Conservation (phyloP, 441 rosid genomes). For the Populus hybrid region DNA sequence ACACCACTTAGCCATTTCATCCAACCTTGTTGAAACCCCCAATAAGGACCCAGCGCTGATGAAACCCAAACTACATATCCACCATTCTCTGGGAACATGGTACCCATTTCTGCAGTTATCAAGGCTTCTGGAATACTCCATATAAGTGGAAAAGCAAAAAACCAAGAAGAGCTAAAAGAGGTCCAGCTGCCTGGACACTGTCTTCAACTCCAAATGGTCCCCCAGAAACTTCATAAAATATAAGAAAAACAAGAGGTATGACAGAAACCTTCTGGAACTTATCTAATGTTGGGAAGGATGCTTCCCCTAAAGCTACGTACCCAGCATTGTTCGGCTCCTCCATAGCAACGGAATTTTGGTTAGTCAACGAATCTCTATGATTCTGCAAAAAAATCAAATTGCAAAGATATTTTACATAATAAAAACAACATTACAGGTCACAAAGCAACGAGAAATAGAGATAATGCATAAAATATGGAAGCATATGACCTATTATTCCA, state of each 20-base stretch:
- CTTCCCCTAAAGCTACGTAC: conserved; percentile 36
- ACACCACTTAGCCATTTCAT: conserved; percentile 69
- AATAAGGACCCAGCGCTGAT: conserved; percentile 61
- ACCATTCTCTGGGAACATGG: conserved; percentile 66
- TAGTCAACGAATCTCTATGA: conserved; percentile 19
- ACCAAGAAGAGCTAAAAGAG: conserved; percentile 43
- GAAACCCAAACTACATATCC: conserved; percentile 80
- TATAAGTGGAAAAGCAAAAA: too few relatives aligned
- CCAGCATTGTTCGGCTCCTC: conserved; percentile 21
- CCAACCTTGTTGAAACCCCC: conserved; percentile 86
- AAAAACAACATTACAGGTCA: background rate
- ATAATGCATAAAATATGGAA: background rate
- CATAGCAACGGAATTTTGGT: conserved; percentile 26
- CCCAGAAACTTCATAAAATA: too few relatives aligned
- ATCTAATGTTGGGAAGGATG: conserved; percentile 30
- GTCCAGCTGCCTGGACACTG: conserved; percentile 67
- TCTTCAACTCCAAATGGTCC: conserved; percentile 69
- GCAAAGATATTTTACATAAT: conserved; percentile 17
- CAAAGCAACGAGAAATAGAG: background rate
- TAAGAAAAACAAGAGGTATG: too few relatives aligned
- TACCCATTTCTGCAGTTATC: conserved; percentile 75
- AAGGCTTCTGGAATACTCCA: conserved; percentile 49
- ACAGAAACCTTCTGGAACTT: conserved; percentile 51
- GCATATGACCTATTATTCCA: background rate
- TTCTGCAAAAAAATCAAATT: conserved; percentile 20